phyloP scores from a whole-genome alignment of 176 grass and related monocot species.

The Dendrocalamus sinicus region DNA sequence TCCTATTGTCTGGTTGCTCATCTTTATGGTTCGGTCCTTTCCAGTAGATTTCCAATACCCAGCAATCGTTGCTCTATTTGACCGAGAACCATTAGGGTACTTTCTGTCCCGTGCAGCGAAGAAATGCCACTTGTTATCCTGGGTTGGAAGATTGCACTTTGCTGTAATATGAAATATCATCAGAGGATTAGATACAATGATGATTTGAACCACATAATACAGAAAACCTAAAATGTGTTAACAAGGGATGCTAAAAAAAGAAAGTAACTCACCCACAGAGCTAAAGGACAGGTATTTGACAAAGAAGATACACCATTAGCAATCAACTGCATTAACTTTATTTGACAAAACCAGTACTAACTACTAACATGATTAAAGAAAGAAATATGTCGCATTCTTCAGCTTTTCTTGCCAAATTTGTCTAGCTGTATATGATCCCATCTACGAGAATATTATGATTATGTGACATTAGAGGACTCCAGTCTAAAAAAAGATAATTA shows the following conservation, averaged over 20 bases:
- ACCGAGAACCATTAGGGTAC: conserved; percentile 76
- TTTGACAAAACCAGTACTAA: conserved; percentile 14
- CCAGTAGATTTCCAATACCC: conserved; percentile 99
- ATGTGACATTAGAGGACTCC: not conserved
- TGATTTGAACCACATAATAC: not conserved
- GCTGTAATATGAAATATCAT: conserved; percentile 50
- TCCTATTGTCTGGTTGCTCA: conserved; percentile 61
- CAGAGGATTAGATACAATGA: conserved; percentile 33
- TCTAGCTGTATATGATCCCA: conserved; percentile 8
- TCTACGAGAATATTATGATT: not conserved
- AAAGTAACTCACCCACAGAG: not conserved
- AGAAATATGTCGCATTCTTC: not conserved
- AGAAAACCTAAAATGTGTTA: conserved; percentile 5
- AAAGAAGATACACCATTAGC: conserved; percentile 28
- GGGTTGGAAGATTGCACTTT: conserved; percentile 60
- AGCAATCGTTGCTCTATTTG: conserved; percentile 76
- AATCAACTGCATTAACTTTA: conserved; percentile 22
- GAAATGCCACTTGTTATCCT: conserved; percentile 97
- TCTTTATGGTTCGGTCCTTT: conserved; percentile 76
- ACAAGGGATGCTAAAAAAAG: not conserved
- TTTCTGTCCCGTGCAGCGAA: conserved; percentile 76
- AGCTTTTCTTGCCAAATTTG: not conserved
- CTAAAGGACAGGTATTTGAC: not conserved
- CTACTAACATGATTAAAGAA: not conserved
- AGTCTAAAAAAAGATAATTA: not conserved